Evolutionary conservation across 306 rosid species (phyloP).

Genomic region (Ceratonia siliqua): DNA sequence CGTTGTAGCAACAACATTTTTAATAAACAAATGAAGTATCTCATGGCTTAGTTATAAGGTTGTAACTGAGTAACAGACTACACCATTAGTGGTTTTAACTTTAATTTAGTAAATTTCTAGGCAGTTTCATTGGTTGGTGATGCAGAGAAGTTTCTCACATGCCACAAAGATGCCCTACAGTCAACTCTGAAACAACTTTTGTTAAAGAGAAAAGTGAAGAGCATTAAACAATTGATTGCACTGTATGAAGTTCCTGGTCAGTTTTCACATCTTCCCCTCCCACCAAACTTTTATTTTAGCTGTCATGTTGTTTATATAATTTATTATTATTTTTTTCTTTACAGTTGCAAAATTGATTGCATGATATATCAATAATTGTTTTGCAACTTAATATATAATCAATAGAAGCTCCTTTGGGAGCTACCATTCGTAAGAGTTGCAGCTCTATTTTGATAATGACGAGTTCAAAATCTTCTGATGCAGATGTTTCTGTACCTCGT

Average conservation of each 20-base stretch:
- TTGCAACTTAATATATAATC: constrained; percentile 2
- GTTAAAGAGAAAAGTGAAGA: constrained; percentile 56
- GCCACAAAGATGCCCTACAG: constrained; percentile 55
- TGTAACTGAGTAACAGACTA: neutral
- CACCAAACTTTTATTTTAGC: neutral
- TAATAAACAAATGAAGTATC: neutral
- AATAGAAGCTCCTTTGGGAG: neutral
- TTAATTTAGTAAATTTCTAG: constrained; percentile 39
- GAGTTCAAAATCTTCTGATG: constrained; percentile 37
- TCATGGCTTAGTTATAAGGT: neutral
- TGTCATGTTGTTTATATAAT: neutral
- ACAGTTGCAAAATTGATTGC: neutral
- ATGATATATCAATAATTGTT: neutral
- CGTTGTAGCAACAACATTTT: neutral
- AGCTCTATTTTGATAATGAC: constrained; percentile 8
- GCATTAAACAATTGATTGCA: constrained; percentile 60
- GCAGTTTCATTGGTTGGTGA: constrained; percentile 64
- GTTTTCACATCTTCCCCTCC: constrained; percentile 5
- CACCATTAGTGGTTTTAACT: constrained; percentile 10
- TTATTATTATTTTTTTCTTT: neutral
- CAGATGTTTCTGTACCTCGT: constrained; percentile 74
- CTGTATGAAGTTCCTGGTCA: constrained; percentile 61
- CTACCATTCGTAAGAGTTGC: neutral
- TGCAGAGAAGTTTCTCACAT: constrained; percentile 74
- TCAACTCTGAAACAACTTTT: constrained; percentile 54